Conservation (phyloP, 2,329 filamentous ascomycete genomes). For the Trichocomaceae sp. region DNA sequence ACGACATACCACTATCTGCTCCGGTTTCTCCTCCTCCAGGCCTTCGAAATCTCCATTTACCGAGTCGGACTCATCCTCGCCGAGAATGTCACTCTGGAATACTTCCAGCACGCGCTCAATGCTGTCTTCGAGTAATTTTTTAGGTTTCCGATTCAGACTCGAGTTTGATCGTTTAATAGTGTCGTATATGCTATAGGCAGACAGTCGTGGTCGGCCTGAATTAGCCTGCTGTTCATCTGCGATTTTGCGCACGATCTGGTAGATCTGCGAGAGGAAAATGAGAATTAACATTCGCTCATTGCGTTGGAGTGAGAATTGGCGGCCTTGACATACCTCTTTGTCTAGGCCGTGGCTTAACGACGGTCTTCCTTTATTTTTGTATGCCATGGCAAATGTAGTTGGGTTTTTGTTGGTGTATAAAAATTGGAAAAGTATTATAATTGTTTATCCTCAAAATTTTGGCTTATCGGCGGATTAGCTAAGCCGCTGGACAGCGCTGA, state of each 20-base stretch:
- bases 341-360: slow-evolving; percentile 55
- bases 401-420: not conserved
- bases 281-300: slow-evolving; percentile 11
- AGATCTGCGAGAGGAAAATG: slow-evolving; percentile 46
- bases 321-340: slow-evolving; percentile 45
- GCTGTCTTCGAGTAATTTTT: slow-evolving; percentile 72
- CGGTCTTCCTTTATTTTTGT: slow-evolving; percentile 36
- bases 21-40: slow-evolving; percentile 36
- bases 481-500: slow-evolving; percentile 1
- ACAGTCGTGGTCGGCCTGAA: slow-evolving; percentile 46
- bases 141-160: slow-evolving; percentile 73
- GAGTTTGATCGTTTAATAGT: slow-evolving; percentile 81
- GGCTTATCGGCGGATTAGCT: not conserved
- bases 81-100: slow-evolving; percentile 57
- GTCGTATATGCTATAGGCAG: slow-evolving; percentile 62
- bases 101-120: slow-evolving; percentile 76
- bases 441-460: not conserved
- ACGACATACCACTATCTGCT: not conserved
- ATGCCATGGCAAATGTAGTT: slow-evolving; percentile 29
- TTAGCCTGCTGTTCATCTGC: slow-evolving; percentile 58
- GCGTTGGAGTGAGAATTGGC: not conserved
- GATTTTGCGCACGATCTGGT: slow-evolving; percentile 71
- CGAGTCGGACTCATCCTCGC: slow-evolving; percentile 48
- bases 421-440: no score
- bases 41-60: slow-evolving; percentile 47